Conservation (phyloP, 2,329 filamentous ascomycete genomes). For the Colletotrichum sp. region DNA sequence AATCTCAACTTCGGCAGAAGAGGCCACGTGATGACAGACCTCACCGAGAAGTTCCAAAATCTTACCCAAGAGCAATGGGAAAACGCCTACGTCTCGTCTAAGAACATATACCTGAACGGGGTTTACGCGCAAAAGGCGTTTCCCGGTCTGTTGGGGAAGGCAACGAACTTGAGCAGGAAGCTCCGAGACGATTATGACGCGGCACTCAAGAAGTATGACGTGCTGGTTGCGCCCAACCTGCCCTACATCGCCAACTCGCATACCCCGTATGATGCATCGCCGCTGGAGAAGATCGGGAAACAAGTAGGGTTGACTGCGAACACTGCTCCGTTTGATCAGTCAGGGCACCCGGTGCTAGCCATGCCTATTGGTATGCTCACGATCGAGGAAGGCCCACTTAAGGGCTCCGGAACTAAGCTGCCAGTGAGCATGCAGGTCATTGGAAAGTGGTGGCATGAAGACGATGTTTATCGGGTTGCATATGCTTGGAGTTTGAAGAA, state of each 20-base stretch:
- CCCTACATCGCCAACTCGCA: constrained; percentile 5
- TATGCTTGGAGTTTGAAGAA: not conserved
- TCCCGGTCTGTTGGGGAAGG: not conserved
- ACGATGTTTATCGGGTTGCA: constrained; percentile 17
- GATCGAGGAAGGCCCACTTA: not conserved
- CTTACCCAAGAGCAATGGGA: constrained; percentile 7
- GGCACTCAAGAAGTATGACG: not conserved
- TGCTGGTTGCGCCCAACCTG: not conserved
- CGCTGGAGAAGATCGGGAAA: constrained; percentile 44
- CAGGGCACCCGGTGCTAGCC: constrained; percentile 50
- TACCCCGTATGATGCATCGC: constrained; percentile 22
- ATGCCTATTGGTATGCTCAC: constrained; percentile 15
- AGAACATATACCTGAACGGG: constrained; percentile 51
- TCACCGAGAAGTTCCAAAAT: constrained; percentile 34
- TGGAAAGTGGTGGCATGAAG: constrained; percentile 31
- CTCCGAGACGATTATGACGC: constrained; percentile 5
- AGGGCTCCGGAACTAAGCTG: constrained; percentile 14
- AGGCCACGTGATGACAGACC: constrained; percentile 29
- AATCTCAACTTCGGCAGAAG: constrained; percentile 4
- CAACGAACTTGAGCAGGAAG: constrained; percentile 3
- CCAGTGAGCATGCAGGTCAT: constrained; percentile 36
- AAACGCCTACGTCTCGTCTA: constrained; percentile 16
- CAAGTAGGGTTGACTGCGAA: constrained; percentile 50
- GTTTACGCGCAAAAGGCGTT: constrained; percentile 26
- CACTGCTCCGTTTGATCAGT: constrained; percentile 54